Conservation (phyloP, 208 protist species). For the Wallacemonas collosoma region DNA sequence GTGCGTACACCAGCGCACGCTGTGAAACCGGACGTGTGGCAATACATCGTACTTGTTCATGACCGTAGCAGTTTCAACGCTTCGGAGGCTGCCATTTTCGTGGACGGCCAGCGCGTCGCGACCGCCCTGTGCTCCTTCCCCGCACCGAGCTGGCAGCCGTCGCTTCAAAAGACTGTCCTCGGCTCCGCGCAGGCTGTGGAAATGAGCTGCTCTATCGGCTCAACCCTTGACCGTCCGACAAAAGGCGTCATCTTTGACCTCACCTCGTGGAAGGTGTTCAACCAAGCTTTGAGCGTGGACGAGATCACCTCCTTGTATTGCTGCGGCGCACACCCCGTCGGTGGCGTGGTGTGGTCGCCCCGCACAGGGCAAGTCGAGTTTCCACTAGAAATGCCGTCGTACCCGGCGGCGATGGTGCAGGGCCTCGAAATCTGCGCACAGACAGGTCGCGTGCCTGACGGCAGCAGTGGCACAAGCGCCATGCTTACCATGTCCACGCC, state of each 20-base stretch:
- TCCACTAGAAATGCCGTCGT: constrained; percentile 28
- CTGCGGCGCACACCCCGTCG: constrained; percentile 25
- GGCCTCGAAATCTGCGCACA: constrained; percentile 31
- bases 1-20: neutral
- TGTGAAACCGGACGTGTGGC: neutral
- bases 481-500: neutral
- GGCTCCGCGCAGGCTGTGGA: neutral
- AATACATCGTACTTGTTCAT: constrained; percentile 3
- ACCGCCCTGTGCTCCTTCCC: constrained; percentile 12
- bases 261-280: constrained; percentile 57
- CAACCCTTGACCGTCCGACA: constrained; percentile 23
- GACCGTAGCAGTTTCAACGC: constrained; percentile 16
- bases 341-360: constrained; percentile 30
- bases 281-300: constrained; percentile 26
- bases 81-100: neutral
- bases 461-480: neutral
- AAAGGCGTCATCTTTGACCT: constrained; percentile 30
- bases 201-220: constrained; percentile 44
- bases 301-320: constrained; percentile 47
- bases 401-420: constrained; percentile 34
- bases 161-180: neutral
- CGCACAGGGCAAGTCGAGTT: constrained; percentile 23
- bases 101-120: constrained; percentile 1
- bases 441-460: neutral
- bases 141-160: constrained; percentile 16